phyloP scores from a whole-genome alignment of 139 green algal species.

The Zygnema cylindricum region DNA sequence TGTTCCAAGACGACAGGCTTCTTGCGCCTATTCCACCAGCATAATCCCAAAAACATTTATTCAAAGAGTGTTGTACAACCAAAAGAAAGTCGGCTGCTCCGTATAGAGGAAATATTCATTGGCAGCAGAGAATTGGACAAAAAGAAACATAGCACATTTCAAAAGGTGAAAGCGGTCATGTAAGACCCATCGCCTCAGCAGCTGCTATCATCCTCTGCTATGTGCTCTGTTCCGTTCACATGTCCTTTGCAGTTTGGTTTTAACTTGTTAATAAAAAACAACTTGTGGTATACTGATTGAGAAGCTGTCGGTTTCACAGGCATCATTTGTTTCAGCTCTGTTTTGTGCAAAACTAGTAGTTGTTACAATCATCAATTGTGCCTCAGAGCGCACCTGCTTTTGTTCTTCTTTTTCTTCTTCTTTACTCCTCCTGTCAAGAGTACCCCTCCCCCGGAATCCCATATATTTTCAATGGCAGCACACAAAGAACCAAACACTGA shows the following conservation, averaged over 20 bases:
- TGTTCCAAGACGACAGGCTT: slow-evolving; percentile 73
- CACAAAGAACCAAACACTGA: background rate
- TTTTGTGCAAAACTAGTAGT: background rate
- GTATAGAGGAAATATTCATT: background rate
- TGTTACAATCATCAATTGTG: background rate
- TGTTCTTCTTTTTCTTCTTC: slow-evolving; percentile 68
- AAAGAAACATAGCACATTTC: no score
- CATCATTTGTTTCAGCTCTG: background rate
- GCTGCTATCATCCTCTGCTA: no score
- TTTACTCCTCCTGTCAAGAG: slow-evolving; percentile 1
- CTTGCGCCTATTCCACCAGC: slow-evolving; percentile 36
- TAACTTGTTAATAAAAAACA: background rate
- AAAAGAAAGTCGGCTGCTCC: background rate
- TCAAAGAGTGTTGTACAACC: background rate
- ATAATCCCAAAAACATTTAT: background rate
- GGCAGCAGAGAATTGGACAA: no score
- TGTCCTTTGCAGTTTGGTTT: background rate
- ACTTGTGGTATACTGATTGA: background rate
- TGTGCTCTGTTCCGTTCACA: no score
- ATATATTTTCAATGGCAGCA: background rate
- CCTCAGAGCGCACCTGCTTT: slow-evolving; percentile 12
- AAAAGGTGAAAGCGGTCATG: no score
- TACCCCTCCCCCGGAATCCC: background rate
- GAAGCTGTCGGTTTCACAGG: background rate
- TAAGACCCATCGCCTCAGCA: no score